Evolutionary conservation across 2,329 filamentous ascomycete species (phyloP).

Genomic region (Metarhizium sp.): DNA sequence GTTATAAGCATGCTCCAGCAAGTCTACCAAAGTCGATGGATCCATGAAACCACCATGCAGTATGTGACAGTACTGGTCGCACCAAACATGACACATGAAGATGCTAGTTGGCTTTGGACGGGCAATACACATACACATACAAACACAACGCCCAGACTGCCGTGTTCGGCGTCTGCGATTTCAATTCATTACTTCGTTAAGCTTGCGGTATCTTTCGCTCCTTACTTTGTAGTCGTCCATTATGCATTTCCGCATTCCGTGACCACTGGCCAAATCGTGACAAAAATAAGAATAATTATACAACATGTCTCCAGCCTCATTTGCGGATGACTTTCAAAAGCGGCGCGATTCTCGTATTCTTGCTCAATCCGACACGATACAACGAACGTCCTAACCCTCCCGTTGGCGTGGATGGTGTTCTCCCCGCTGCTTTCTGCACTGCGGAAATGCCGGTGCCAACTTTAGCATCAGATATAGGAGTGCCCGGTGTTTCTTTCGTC

Average conservation of each 20-base stretch:
- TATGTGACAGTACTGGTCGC: too few species aligned
- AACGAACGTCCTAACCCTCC: constrained; percentile 25
- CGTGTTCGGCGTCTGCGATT: too few species aligned
- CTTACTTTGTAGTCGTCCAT: background rate
- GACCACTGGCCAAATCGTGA: background rate
- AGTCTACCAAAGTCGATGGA: too few species aligned
- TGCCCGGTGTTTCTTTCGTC: constrained; percentile 1
- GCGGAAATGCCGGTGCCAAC: background rate
- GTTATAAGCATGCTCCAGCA: too few species aligned
- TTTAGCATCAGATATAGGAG: background rate
- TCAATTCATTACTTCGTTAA: background rate
- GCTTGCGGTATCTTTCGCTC: background rate
- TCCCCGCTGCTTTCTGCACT: constrained; percentile 7
- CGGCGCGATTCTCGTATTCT: constrained; percentile 38
- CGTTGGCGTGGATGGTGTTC: constrained; percentile 8
- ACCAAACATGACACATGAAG: too few species aligned
- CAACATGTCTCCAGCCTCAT: constrained; percentile 6
- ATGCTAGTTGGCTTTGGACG: too few species aligned
- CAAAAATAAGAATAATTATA: background rate
- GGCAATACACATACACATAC: too few species aligned
- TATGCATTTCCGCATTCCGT: background rate
- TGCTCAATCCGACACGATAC: constrained; percentile 43
- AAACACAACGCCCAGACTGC: too few species aligned
- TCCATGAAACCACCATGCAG: too few species aligned
- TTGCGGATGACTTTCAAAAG: constrained; percentile 41